Conservation (phyloP, 352 stramenopile species). For the Phytophthora pseudosyringae region DNA sequence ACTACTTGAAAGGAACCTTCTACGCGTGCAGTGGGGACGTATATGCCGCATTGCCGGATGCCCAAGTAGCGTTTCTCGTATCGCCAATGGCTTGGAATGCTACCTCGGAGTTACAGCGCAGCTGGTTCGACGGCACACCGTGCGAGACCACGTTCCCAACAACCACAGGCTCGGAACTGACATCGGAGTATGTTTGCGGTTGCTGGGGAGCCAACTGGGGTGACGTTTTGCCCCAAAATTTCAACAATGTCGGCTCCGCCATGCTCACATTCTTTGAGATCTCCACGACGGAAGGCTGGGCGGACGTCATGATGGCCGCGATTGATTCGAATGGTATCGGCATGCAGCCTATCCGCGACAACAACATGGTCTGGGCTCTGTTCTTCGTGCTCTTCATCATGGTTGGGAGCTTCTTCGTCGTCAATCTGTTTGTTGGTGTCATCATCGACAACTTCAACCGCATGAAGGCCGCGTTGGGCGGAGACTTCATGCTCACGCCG, state of each 20-base stretch:
- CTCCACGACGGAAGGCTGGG: constrained; percentile 93
- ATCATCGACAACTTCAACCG: constrained; percentile 96
- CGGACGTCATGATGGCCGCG: constrained; percentile 91
- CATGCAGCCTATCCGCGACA: constrained; percentile 92
- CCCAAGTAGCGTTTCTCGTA: constrained; percentile 57
- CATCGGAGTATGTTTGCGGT: constrained; percentile 73
- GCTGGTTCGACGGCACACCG: constrained; percentile 52
- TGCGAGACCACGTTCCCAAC: constrained; percentile 32
- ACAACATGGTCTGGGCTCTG: constrained; percentile 76
- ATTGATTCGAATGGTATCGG: constrained; percentile 90
- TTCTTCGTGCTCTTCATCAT: constrained; percentile 94
- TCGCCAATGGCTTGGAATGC: constrained; percentile 44
- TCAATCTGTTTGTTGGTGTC: constrained; percentile 95
- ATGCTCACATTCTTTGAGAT: constrained; percentile 94
- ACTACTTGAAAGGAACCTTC: constrained; percentile 94
- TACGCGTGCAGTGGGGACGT: constrained; percentile 76
- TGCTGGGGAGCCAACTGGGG: constrained; percentile 67
- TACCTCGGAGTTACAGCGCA: constrained; percentile 40
- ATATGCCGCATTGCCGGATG: constrained; percentile 49
- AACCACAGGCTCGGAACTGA: constrained; percentile 34
- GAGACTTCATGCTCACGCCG: constrained; percentile 84
- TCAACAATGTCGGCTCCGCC: constrained; percentile 84
- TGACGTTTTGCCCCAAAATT: constrained; percentile 68
- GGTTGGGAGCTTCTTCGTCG: constrained; percentile 93
- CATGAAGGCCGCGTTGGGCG: constrained; percentile 83